Base-by-base conservation (phyloP, 768 basidiomycete genomes). In the Collybia sp. region DNA sequence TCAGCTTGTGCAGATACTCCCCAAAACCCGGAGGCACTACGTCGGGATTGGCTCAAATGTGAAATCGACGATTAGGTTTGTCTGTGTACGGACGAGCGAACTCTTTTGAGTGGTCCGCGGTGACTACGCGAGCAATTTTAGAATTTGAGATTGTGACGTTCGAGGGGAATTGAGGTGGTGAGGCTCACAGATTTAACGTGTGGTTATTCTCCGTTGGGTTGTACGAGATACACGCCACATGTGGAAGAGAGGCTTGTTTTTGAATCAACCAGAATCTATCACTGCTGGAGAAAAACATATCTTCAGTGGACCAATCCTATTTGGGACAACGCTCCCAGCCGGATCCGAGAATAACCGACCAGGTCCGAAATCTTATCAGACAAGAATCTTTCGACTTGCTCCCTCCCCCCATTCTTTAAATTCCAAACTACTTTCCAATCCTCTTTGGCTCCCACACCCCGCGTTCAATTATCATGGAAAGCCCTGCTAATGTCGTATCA, bases 361-460 rank as follows among this genome's bases (percentile, higher is more conserved):
- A 53, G 52, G 44, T 55, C 58, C 55, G 61, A 61, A 61, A 79
- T 77, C 76, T 77, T 72, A 76, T 77, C 75, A 73, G 73, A 73
- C 68, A 72, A 70, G 62, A 16, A 40, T 30, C 34, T 30, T 32
- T 38, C 48, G 40, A 48, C 40, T 50, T 46, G 47, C 46, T 39
- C 44, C 46, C 45, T 40, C 34, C 41, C n/a, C 45, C 43, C 46
- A 35, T 39, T 44, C 42, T 30, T 49, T 34, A 48, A 52, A 44
- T 47, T 43, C 45, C 46, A 55, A 53, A 51, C 53, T 55, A 40
- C 53, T 43, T 54, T 48, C 49, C 47, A 53, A 57, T 50, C 56
- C 53, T 40, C 52, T 46, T 46, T 44, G 49, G 38, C 48, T 34
- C 43, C 34, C 46, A 43, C 44, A 35, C 31, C 31, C 45, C 40